Evolutionary conservation across 352 stramenopile species (phyloP).

Genomic region (Aphanomyces astaci): DNA sequence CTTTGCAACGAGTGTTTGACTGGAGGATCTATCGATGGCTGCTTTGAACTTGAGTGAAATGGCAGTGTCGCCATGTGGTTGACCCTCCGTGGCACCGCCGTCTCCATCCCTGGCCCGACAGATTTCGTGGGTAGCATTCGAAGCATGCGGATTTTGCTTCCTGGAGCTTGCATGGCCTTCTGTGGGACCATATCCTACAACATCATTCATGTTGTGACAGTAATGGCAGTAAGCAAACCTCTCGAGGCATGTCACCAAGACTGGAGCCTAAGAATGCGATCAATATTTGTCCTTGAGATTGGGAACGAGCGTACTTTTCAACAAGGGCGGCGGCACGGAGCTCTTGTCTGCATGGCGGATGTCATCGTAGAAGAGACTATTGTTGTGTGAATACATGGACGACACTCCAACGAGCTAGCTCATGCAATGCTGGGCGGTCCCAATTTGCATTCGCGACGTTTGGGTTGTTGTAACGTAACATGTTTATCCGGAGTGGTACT

Average conservation of each 20-base stretch:
- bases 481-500: too few relatives aligned
- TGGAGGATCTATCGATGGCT: neutral
- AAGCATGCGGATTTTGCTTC: neutral
- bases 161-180: neutral
- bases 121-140: neutral
- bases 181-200: neutral
- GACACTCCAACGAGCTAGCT: too few relatives aligned
- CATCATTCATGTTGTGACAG: neutral
- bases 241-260: too few relatives aligned
- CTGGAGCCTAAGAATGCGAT: too few relatives aligned
- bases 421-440: too few relatives aligned
- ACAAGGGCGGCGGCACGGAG: neutral
- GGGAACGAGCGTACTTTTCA: neutral
- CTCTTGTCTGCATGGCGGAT: neutral
- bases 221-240: neutral
- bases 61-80: too few relatives aligned
- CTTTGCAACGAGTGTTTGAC: neutral
- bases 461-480: neutral
- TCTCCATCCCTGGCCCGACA: neutral
- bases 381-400: conserved; percentile 4
- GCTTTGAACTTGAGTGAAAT: neutral
- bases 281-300: too few relatives aligned
- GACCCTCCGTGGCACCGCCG: too few relatives aligned
- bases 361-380: conserved; percentile 1
- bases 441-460: too few relatives aligned